These are phyloP conservation scores for Leishmania tropica DNA, from an alignment of 208 protist species.

Conservation along the genomic window DNA sequence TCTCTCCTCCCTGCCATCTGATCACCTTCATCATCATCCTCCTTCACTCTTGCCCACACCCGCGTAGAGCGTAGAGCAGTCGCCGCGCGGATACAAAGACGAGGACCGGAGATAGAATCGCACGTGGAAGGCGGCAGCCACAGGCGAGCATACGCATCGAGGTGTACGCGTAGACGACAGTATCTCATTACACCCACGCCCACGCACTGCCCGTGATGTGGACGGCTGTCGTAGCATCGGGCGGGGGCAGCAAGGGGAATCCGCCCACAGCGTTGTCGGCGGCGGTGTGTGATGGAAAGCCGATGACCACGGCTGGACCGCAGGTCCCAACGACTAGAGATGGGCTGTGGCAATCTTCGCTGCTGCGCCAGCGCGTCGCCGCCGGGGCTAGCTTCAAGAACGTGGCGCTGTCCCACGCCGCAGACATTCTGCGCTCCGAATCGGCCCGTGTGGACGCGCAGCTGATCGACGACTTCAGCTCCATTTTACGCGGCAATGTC, in stretches of 20 bases:
- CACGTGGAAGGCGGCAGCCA: background rate
- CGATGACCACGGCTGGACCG: background rate
- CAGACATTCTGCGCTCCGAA: slow-evolving; percentile 68
- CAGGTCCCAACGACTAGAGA: background rate
- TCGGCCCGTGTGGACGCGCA: slow-evolving; percentile 70
- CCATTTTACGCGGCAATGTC: slow-evolving; percentile 73
- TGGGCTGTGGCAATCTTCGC: slow-evolving; percentile 29
- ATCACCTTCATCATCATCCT: background rate
- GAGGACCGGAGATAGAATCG: background rate
- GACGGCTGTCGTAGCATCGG: background rate
- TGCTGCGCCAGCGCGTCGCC: slow-evolving; percentile 50
- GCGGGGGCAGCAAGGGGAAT: background rate
- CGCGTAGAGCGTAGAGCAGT: background rate
- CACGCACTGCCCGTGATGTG: background rate
- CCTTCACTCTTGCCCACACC: background rate
- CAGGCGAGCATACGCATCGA: background rate
- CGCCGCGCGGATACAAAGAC: background rate
- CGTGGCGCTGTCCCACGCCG: slow-evolving; percentile 62
- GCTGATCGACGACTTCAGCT: slow-evolving; percentile 72
- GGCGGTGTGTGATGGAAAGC: background rate
- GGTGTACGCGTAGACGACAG: background rate
- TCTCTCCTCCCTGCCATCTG: background rate
- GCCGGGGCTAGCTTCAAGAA: slow-evolving; percentile 60
- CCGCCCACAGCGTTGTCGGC: background rate
- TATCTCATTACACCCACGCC: background rate